These are phyloP conservation scores for Astrothelium subdiscretum DNA, from an alignment of 495 filamentous ascomycete species.

Conservation along the genomic window DNA sequence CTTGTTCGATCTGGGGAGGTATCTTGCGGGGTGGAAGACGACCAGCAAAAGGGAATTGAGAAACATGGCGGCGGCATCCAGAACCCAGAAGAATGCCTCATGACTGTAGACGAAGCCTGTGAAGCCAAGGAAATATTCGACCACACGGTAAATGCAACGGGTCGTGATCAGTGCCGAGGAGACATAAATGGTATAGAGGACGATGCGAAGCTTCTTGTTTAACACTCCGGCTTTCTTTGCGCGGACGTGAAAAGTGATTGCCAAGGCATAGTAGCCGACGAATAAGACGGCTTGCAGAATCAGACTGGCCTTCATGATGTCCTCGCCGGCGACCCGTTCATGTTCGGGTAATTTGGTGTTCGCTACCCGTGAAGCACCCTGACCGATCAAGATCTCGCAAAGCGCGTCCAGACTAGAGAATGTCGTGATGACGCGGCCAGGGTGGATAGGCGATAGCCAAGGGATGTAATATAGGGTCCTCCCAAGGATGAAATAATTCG, in stretches of 20 bases:
- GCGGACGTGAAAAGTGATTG: slow-evolving; percentile 46
- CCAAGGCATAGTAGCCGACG: slow-evolving; percentile 46
- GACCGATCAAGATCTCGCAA: slow-evolving; percentile 56
- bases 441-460: slow-evolving; percentile 65
- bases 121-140: slow-evolving; percentile 24
- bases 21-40: slow-evolving; percentile 22
- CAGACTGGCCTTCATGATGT: slow-evolving; percentile 53
- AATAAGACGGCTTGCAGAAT: slow-evolving; percentile 58
- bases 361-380: slow-evolving; percentile 51
- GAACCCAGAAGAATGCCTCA: slow-evolving; percentile 29
- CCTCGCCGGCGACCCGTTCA: slow-evolving; percentile 42
- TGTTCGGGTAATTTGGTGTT: slow-evolving; percentile 33
- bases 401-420: slow-evolving; percentile 52
- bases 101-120: slow-evolving; percentile 18
- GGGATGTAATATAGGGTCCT: slow-evolving; percentile 71
- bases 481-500: slow-evolving; percentile 67
- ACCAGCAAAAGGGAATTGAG: slow-evolving; percentile 25
- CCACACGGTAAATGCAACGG: slow-evolving; percentile 26
- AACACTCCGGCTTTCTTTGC: slow-evolving; percentile 43
- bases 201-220: slow-evolving; percentile 42
- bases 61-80: slow-evolving; percentile 30
- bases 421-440: slow-evolving; percentile 63
- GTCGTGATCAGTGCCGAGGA: slow-evolving; percentile 22
- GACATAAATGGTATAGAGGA: slow-evolving; percentile 33
- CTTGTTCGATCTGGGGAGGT: slow-evolving; percentile 18